Conservation (phyloP, 1,284 basidiomycete genomes). For the Apiotrichum brassicae region DNA sequence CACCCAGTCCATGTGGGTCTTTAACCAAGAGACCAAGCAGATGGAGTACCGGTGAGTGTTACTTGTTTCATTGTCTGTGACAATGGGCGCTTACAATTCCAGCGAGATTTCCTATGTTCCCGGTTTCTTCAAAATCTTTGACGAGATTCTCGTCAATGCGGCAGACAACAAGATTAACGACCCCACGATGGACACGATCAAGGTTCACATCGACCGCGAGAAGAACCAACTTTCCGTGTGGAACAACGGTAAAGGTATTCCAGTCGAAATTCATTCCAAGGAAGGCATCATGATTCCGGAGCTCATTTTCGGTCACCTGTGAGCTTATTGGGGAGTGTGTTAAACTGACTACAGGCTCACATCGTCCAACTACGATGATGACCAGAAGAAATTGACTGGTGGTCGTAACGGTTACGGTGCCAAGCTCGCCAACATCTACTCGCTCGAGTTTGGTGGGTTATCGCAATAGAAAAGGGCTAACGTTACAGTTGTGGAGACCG, state of each 20-base stretch:
- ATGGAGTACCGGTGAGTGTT: conserved; percentile 63
- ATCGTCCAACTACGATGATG: conserved; percentile 97
- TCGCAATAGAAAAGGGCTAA: conserved; percentile 5
- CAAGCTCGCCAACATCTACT: conserved; percentile 98
- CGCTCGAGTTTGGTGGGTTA: conserved; percentile 69
- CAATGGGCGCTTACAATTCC: too few species aligned
- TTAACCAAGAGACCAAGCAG: conserved; percentile 68
- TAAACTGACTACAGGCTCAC: conserved; percentile 55
- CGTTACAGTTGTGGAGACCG: conserved; percentile 72
- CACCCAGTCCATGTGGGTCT: conserved; percentile 84
- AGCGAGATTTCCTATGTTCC: conserved; percentile 86
- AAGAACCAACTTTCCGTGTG: conserved; percentile 81
- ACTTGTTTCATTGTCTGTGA: too few species aligned
- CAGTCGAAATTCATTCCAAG: conserved; percentile 88
- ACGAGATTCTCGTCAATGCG: conserved; percentile 98
- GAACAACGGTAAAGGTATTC: conserved; percentile 96
- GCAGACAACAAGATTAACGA: conserved; percentile 99
- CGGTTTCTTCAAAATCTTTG: conserved; percentile 99
- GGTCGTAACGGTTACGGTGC: conserved; percentile 98
- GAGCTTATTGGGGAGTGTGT: conserved; percentile 11
- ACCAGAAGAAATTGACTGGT: conserved; percentile 97
- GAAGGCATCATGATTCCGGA: conserved; percentile 97
- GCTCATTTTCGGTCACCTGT: conserved; percentile 91
- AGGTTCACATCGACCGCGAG: conserved; percentile 78
- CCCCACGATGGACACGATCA: conserved; percentile 76